Conservation (phyloP, 2,329 filamentous ascomycete species). For the Penicillium vulpinum region DNA sequence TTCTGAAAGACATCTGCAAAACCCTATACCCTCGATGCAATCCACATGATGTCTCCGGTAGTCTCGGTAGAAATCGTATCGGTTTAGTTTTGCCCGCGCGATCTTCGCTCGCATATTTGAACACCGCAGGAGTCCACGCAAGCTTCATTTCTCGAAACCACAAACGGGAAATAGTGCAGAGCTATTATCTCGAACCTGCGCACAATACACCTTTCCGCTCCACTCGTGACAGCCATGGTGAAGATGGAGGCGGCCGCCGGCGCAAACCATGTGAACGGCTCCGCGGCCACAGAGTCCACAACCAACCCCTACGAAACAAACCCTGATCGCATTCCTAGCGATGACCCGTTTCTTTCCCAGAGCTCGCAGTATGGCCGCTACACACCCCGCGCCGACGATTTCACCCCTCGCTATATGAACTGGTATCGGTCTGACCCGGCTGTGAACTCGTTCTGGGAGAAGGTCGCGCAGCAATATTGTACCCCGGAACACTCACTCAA, state of each 20-base stretch:
- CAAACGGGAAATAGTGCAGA: neutral
- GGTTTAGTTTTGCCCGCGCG: conserved; percentile 18
- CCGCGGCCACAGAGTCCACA: conserved; percentile 10
- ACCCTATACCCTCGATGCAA: neutral
- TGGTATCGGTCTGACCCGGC: conserved; percentile 36
- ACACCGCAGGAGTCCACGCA: neutral
- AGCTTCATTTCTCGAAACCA: neutral
- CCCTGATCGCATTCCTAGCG: conserved; percentile 30
- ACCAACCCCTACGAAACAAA: conserved; percentile 40
- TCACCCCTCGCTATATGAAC: conserved; percentile 34
- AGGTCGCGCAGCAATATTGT: conserved; percentile 33
- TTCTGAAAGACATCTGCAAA: neutral
- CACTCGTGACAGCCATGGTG: conserved; percentile 19
- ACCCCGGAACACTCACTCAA: conserved; percentile 36
- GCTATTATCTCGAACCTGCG: neutral
- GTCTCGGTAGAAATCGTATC: conserved; percentile 14
- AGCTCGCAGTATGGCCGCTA: conserved; percentile 40
- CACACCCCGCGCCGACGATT: conserved; percentile 35
- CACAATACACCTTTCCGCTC: neutral
- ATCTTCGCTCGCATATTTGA: conserved; percentile 15
- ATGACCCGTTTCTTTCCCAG: conserved; percentile 37
- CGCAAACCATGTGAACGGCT: conserved; percentile 26
- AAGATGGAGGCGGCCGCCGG: conserved; percentile 22
- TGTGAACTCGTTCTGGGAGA: conserved; percentile 38
- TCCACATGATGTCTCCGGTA: conserved; percentile 19